Base-by-base conservation (phyloP, 768 basidiomycete species). In the Russula griseocarnosa region DNA sequence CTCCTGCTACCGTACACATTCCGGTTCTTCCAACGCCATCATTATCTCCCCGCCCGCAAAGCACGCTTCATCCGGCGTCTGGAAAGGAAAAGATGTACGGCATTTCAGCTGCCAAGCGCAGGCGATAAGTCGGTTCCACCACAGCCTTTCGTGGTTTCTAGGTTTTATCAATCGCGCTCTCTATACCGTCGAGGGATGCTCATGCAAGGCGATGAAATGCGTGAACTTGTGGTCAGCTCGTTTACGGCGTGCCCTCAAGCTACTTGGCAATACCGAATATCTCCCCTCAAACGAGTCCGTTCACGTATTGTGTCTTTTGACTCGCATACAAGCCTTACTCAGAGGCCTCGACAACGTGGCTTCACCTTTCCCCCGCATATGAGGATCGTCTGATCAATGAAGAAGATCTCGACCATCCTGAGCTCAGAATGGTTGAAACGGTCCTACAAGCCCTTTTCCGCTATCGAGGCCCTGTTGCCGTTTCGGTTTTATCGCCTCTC, bases 81-180 rank as follows among this genome's bases (percentile, higher is more conserved):
- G n/a, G n/a, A n/a, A n/a, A n/a, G n/a, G n/a, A n/a, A 60, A 44
- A 34, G 16, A 38, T n/a, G 58, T 40, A 24, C 64, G 64, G 5
- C 52, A 22, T 51, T 56, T 61, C 26, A 51, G 47, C 5, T 52
- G 14, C 16, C 59, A 50, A 5, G 60, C 60, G 0, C 54, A 65
- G 22, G 64, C 64, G 18, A 13, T 50, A 9, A 30, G 36, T n/a
- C 60, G 50, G 32, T 46, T 32, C 34, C 56, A 5, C 49, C 60
- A 8, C 54, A 34, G 10, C 34, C 59, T 38, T 52, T 55, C 49
- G 53, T 61, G 63, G 38, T 58, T n/a, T 53, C 53, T 68, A 47
- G 34, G 22, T 20, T 68, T 68, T 28, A 49, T 63, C 28, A 66
- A 68, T 66, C 66, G 66, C n/a, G 61, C 59, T 2, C 40, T 63